Evolutionary conservation across 1,139 yeast species (phyloP).

Genomic region (Geotrichum citri-aurantii): DNA sequence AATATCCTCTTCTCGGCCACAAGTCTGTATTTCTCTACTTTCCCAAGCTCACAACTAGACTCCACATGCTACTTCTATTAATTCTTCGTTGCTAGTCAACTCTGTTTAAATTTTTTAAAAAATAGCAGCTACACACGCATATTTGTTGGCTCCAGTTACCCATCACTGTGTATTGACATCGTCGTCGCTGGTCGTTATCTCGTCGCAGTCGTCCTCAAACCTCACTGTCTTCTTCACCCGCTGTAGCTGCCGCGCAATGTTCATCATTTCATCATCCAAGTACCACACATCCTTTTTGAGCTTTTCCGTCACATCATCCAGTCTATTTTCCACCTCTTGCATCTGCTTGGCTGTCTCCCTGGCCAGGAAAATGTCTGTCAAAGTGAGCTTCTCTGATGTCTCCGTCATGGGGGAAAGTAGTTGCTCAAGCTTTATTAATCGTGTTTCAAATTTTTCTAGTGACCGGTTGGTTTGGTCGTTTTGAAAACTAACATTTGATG

Average conservation of each 20-base stretch:
- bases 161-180: not conserved
- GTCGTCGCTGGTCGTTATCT: not conserved
- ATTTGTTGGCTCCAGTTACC: no score
- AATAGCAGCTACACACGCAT: no score
- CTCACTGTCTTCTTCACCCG: not conserved
- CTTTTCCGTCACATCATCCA: not conserved
- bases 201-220: not conserved
- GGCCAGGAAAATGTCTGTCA: not conserved
- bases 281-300: slow-evolving; percentile 2
- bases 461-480: not conserved
- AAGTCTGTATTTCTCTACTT: no score
- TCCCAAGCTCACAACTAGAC: no score
- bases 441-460: not conserved
- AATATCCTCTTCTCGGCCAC: no score
- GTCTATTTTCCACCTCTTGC: not conserved
- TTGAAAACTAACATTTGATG: not conserved
- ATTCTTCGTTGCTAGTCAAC: no score
- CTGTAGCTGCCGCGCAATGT: not conserved
- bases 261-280: slow-evolving; percentile 1
- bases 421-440: not conserved
- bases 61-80: no score
- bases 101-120: no score
- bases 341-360: not conserved
- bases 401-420: not conserved
- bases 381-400: not conserved